These are phyloP conservation scores for Penicillium robsamsonii DNA, from an alignment of 495 filamentous ascomycete species.

Conservation along the genomic window DNA sequence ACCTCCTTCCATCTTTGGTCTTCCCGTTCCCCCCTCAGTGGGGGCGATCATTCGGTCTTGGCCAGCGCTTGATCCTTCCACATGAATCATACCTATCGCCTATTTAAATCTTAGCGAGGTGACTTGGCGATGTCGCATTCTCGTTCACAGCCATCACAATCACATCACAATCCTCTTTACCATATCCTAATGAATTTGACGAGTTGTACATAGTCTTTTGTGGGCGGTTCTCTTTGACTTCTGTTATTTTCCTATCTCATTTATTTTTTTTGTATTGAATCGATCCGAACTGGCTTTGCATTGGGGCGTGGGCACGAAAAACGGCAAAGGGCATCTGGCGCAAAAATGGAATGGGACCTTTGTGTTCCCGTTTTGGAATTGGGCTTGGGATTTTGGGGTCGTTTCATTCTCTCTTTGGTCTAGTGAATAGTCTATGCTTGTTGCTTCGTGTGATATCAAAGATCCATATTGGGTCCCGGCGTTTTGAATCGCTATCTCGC, in stretches of 20 bases:
- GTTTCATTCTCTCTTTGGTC: background rate
- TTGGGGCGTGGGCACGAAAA: slow-evolving; percentile 1
- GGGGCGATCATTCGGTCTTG: background rate
- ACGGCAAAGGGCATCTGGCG: background rate
- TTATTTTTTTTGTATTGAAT: background rate
- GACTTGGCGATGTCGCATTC: background rate
- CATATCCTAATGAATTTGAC: slow-evolving; percentile 5
- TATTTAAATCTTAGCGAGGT: background rate
- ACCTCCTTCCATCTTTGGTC: background rate
- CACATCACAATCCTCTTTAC: background rate
- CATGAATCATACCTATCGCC: background rate
- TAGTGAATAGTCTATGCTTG: background rate
- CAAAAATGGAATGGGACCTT: background rate
- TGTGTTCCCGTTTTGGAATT: background rate
- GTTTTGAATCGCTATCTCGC: background rate
- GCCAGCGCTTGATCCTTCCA: background rate
- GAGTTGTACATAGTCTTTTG: slow-evolving; percentile 12
- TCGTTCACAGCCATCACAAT: too few relatives aligned
- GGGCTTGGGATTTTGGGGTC: background rate
- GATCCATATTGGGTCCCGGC: background rate
- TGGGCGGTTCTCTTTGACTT: background rate
- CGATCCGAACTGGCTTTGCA: background rate
- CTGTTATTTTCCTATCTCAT: background rate
- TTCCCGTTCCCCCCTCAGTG: background rate
- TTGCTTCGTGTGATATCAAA: background rate